Evolutionary conservation across 768 basidiomycete species (phyloP), one percentile per base, ranked within the genome.

Genomic region (Piloderma croceum): DNA sequence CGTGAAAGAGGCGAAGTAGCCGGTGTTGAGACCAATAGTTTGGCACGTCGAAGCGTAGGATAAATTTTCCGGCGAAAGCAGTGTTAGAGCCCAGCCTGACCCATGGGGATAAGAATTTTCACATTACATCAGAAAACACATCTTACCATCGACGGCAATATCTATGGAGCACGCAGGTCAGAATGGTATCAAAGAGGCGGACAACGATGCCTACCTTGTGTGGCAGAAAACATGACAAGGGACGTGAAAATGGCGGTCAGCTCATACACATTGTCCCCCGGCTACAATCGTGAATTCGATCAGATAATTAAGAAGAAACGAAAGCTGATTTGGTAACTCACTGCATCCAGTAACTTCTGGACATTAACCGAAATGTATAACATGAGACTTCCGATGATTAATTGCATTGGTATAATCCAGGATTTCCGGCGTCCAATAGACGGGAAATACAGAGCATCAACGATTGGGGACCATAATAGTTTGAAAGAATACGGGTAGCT

Each of bases 351-450:
- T 48, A 93, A 67, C 48, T 74, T 74, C 53, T 90, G 74, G 6
- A 83, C 81, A 50, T 84, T 79, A 40, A 76, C 58, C 5, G 87
- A 85, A 45, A 90, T 81, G 52, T 79, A 81, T 25, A 88, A 53
- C 85, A 90, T 88, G 44, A 91, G 65, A 31, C 76, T 70, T 31
- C 91, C 96, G 36, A 97, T 86, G 48, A 91, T 79, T 23, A 82
- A 59, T 60, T 99, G 96, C 74, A 99, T 96, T 32, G 96, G 96
- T 46, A 98, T 83, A 50, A 99, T 98, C 96, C 96, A 99, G 46
- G 90, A 92, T 63, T 97, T 99, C 48, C 96, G 74, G 36, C 96
- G 82, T n/a, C 96, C 96, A 46, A 93, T 50, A 31, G 78, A 82
- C 25, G 78, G 65, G 53, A 84, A 69, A 61, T 85, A 99, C 48